Evolutionary conservation across 805 yeast genomes (phyloP), one percentile per base, ranked within the genome.

Genomic region (Candida rishiriensis): DNA sequence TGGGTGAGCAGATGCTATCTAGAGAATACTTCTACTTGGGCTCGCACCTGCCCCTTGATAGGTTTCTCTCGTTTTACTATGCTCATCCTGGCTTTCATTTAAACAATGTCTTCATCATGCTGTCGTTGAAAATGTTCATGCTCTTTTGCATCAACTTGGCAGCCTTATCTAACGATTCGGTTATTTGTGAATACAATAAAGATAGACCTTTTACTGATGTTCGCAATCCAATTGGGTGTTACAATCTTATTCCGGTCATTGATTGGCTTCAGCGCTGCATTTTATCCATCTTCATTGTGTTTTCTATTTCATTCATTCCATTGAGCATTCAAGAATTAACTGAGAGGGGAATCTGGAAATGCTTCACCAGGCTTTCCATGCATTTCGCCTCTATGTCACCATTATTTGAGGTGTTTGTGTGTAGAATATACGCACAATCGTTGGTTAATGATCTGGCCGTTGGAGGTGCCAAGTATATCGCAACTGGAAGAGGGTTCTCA

Each of bases 71-170:
- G 0, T 85, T 86, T 62, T 86, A 81, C 63, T 86, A 83, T 60
- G 95, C 91, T 1, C 95, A 86, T 56, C 89, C 93, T 1, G 95
- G 95, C 16, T 86, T 86, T 68, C 95, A 86, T 59, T 68, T 85
- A 60, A 86, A 86, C 61, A 85, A 86, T 60, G 79, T 83, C 44
- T 81, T 84, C 55, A 85, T 86, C 59, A 75, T 83, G 49, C 65
- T 83, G 28, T 84, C 93, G 1, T 71, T 85, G 42, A 75, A 83
- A 57, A 66, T 85, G 66, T 79, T 82, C 42, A 65, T 81, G 57
- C 61, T 81, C 16, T 78, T 79, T 14, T 61, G 78, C 21, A 65
- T 81, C 33, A 83, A 85, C 64, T 65, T 85, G 57, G 81, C 84
- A 14, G 73, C 86, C 0, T 64, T 86, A 46, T 76, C 83, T 10